Conservation (phyloP, 352 stramenopile genomes). For the Blastocystis sp. region DNA sequence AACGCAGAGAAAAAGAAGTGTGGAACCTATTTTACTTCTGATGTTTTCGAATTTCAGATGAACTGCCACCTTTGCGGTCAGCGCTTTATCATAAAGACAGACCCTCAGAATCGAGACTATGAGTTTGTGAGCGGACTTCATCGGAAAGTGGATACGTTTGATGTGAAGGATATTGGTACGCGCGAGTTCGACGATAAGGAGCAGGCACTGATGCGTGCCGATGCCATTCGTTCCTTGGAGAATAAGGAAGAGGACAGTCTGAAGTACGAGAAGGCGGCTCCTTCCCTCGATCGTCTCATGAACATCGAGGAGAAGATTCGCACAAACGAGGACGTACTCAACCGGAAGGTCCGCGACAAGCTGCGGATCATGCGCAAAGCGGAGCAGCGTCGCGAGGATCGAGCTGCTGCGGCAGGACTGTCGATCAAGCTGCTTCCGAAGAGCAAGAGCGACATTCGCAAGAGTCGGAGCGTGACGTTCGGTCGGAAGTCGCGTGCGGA, state of each 20-base stretch:
- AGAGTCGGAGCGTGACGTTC: neutral
- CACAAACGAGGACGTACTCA: conserved; percentile 73
- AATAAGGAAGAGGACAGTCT: conserved; percentile 74
- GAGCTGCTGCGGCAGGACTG: neutral
- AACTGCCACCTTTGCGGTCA: conserved; percentile 79
- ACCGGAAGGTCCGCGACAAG: conserved; percentile 63
- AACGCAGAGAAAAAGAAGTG: conserved; percentile 87
- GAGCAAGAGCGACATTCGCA: conserved; percentile 42
- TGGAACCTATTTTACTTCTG: conserved; percentile 82
- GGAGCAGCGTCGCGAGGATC: conserved; percentile 21
- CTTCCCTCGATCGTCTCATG: conserved; percentile 70
- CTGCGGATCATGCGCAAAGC: conserved; percentile 17
- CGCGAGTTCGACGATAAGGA: conserved; percentile 65
- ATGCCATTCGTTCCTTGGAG: conserved; percentile 75
- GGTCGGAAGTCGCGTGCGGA: conserved; percentile 30
- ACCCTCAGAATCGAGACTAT: conserved; percentile 83
- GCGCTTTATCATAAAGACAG: conserved; percentile 85
- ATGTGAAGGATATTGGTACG: conserved; percentile 63
- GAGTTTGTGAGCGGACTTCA: conserved; percentile 79
- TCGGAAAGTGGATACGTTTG: conserved; percentile 73
- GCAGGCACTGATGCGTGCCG: conserved; percentile 66
- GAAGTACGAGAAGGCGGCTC: conserved; percentile 68
- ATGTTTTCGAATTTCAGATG: conserved; percentile 87
- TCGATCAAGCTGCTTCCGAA: conserved; percentile 40
- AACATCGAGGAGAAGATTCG: conserved; percentile 71